Conservation (phyloP, 2,329 filamentous ascomycete genomes). For the Cladosporium sp. region DNA sequence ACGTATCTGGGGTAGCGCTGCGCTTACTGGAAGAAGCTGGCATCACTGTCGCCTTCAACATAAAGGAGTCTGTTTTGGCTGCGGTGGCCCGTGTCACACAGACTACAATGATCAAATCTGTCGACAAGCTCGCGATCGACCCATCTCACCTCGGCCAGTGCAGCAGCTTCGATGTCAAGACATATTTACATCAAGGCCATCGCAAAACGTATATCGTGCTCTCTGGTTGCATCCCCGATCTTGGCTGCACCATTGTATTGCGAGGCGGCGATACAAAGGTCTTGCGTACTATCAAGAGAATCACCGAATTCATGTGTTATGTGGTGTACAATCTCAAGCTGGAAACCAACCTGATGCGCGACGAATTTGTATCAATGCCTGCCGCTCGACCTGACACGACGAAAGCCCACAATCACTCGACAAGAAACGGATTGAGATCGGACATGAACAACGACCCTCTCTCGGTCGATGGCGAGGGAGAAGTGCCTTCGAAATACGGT, state of each 20-base stretch:
- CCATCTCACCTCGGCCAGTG: conserved; percentile 73
- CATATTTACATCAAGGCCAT: conserved; percentile 76
- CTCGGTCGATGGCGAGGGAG: not conserved
- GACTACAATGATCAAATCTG: conserved; percentile 86
- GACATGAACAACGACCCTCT: not conserved
- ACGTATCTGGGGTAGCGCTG: conserved; percentile 85
- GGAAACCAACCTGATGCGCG: conserved; percentile 88
- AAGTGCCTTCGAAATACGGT: conserved; percentile 79
- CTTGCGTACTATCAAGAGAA: conserved; percentile 77
- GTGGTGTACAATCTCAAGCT: conserved; percentile 97
- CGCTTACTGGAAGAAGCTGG: conserved; percentile 83
- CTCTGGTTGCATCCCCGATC: conserved; percentile 80
- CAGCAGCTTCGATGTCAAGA: conserved; percentile 89
- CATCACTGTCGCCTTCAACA: conserved; percentile 92
- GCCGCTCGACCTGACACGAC: conserved; percentile 30
- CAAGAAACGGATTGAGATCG: not conserved
- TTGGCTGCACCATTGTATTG: conserved; percentile 91
- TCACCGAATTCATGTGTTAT: conserved; percentile 98
- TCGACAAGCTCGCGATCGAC: conserved; percentile 83
- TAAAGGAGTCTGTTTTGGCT: conserved; percentile 92
- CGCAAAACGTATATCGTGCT: conserved; percentile 97
- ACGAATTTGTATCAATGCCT: conserved; percentile 84
- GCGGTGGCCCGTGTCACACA: conserved; percentile 90
- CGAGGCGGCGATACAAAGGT: conserved; percentile 71
- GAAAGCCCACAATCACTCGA: conserved; percentile 34